Conservation (phyloP, 2,329 filamentous ascomycete genomes). For the Sporothrix mexicana region DNA sequence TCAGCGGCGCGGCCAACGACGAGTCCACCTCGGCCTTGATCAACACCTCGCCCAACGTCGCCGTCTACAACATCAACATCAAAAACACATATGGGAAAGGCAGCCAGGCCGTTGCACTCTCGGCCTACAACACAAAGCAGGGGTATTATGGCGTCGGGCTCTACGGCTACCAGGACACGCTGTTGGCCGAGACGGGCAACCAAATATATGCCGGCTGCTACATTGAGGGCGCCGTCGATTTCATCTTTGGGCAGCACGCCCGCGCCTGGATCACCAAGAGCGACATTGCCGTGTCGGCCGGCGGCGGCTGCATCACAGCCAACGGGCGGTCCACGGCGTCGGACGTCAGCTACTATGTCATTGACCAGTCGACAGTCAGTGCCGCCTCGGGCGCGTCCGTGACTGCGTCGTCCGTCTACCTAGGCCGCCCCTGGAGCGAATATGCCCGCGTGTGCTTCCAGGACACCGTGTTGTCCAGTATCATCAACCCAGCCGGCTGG, state of each 20-base stretch:
- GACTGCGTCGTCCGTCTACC: slow-evolving; percentile 59
- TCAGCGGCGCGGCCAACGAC: slow-evolving; percentile 58
- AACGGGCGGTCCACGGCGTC: background rate
- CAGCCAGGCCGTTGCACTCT: slow-evolving; percentile 55
- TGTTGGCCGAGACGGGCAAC: slow-evolving; percentile 53
- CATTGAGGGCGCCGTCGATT: slow-evolving; percentile 45
- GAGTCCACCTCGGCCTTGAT: slow-evolving; percentile 52
- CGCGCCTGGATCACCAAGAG: slow-evolving; percentile 40
- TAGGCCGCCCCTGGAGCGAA: slow-evolving; percentile 56
- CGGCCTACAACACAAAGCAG: slow-evolving; percentile 50
- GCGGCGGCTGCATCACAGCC: background rate
- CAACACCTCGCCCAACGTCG: slow-evolving; percentile 56
- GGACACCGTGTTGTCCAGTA: slow-evolving; percentile 55
- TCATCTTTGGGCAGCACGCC: slow-evolving; percentile 49
- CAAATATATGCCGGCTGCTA: slow-evolving; percentile 55
- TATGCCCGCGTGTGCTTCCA: slow-evolving; percentile 57
- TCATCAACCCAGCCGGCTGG: slow-evolving; percentile 54
- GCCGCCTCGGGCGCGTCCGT: slow-evolving; percentile 42
- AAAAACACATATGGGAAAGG: slow-evolving; percentile 55
- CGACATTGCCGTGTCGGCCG: slow-evolving; percentile 37
- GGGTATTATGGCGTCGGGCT: slow-evolving; percentile 56
- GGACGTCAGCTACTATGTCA: slow-evolving; percentile 9
- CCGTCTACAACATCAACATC: slow-evolving; percentile 67
- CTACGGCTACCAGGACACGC: slow-evolving; percentile 57
- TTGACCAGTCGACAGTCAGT: background rate